These are phyloP conservation scores for Apiospora hydei DNA, from an alignment of 2,329 filamentous ascomycete species.

Conservation along the genomic window DNA sequence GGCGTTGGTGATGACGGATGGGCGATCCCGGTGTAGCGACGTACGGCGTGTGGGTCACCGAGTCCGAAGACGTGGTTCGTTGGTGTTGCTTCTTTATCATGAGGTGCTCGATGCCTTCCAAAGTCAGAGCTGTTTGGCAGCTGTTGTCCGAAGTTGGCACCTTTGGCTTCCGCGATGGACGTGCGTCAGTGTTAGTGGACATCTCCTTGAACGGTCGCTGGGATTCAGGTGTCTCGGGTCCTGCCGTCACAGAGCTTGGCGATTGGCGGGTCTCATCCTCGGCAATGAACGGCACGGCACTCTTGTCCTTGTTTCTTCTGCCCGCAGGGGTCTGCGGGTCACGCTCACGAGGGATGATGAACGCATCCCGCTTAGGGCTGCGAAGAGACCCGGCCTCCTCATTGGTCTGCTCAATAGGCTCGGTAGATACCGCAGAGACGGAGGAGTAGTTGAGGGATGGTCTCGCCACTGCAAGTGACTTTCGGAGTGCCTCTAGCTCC, in stretches of 20 bases:
- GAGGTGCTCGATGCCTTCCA: conserved; percentile 80
- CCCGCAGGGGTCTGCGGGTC: conserved; percentile 51
- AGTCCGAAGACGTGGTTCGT: conserved; percentile 38
- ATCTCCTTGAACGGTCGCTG: conserved; percentile 68
- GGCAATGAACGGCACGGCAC: conserved; percentile 59
- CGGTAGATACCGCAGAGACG: conserved; percentile 54
- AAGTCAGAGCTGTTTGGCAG: conserved; percentile 85
- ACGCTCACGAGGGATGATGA: conserved; percentile 62
- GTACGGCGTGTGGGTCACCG: conserved; percentile 32
- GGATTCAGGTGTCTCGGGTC: conserved; percentile 60
- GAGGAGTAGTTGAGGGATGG: conserved; percentile 50
- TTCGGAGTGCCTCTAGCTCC: conserved; percentile 41
- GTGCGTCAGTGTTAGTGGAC: conserved; percentile 61
- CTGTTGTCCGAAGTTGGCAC: conserved; percentile 70
- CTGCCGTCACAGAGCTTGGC: conserved; percentile 45
- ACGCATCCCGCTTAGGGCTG: conserved; percentile 62
- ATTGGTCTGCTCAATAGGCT: conserved; percentile 46
- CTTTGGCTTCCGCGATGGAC: conserved; percentile 47
- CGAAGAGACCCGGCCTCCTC: conserved; percentile 43
- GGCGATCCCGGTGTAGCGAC: conserved; percentile 36
- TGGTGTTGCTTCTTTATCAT: conserved; percentile 59
- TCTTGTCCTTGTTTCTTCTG: conserved; percentile 48
- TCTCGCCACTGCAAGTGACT: conserved; percentile 35
- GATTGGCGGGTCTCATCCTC: conserved; percentile 71
- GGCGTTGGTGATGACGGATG: conserved; percentile 42